Evolutionary conservation across 176 grass and related monocot species (phyloP), one percentile per base, ranked within the genome.

Genomic region (Zoysia japonica): DNA sequence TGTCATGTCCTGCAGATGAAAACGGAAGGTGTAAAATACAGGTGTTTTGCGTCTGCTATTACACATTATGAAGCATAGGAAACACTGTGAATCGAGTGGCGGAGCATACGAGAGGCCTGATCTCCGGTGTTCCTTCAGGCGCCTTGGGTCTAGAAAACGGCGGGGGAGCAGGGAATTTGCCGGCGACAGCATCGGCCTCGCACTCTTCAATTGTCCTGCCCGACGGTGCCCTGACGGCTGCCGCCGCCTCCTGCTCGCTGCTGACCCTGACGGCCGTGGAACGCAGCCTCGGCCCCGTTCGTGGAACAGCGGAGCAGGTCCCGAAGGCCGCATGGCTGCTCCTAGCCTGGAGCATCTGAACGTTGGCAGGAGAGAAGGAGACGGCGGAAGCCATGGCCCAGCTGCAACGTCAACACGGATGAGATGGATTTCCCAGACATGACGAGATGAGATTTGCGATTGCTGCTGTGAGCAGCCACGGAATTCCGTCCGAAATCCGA

Each of bases 181-280:
- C 92, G 12, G 96, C 89, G 17, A 93, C 96, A 67, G 96, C 96
- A 17, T 89, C 92, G 16, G 92, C 92, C 83, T 98, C 96, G 20
- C 92, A 98, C 80, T 98, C 96, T 86, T 98, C 92, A n/a, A 94
- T 92, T 49, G 71, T 94, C 85, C 85, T 82, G 38, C 90, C 84
- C 7, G 90, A 91, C 45, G 78, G 91, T 37, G 75, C 85, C 84
- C 88, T 94, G 63, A 94, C 59, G 10, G 74, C 70, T 11, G 83
- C 67, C 5, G 79, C 61, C 2, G 71, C 78, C 74, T 89, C 90
- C 76, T 89, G 78, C 69, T 93, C 89, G 61, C 68, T 94, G 84
- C 84, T 91, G 50, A 91, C 88, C 87, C 81, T 86, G 59, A 95
- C 76, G 61, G 65, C 78, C 50, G 48, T 45, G 83, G 81, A 80